phyloP scores from a whole-genome alignment of 1,284 basidiomycete genomes.

The Cerrena zonata region DNA sequence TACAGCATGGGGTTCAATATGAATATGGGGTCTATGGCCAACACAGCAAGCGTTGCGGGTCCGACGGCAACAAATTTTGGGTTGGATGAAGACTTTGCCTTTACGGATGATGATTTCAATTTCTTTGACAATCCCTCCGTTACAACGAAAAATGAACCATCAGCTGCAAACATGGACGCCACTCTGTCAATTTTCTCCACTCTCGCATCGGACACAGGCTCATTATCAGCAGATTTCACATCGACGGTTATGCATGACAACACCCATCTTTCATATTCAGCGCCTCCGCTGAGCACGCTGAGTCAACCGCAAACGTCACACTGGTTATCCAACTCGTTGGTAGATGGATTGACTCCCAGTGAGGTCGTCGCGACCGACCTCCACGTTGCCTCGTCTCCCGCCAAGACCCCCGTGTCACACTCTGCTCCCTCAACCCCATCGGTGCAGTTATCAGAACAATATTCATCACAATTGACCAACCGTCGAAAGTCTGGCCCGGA shows the following conservation, averaged over 20 bases:
- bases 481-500: conserved; percentile 15
- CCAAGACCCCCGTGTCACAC: conserved; percentile 31
- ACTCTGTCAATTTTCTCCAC: conserved; percentile 12
- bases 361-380: conserved; percentile 19
- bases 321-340: conserved; percentile 19
- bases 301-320: conserved; percentile 26
- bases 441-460: conserved; percentile 35
- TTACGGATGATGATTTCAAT: conserved; percentile 75
- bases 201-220: conserved; percentile 20
- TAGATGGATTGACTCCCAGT: conserved; percentile 28
- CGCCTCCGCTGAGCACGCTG: conserved; percentile 19
- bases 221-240: conserved; percentile 25
- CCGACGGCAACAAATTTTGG: conserved; percentile 35
- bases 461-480: conserved; percentile 4
- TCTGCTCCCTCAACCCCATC: conserved; percentile 50
- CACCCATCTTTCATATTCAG: conserved; percentile 22
- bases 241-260: conserved; percentile 27
- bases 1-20: conserved; percentile 23
- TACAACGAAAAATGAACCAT: conserved; percentile 6
- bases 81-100: conserved; percentile 47
- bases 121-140: conserved; percentile 58
- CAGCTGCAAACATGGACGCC: background rate
- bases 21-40: conserved; percentile 30
- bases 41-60: conserved; percentile 25
- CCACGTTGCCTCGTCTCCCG: conserved; percentile 37